A percentile compares a stretch with the other conserved stretches of the same genome.
Conservation (phyloP, 1,284 basidiomycete species). For the Calocybe gambosa region DNA sequence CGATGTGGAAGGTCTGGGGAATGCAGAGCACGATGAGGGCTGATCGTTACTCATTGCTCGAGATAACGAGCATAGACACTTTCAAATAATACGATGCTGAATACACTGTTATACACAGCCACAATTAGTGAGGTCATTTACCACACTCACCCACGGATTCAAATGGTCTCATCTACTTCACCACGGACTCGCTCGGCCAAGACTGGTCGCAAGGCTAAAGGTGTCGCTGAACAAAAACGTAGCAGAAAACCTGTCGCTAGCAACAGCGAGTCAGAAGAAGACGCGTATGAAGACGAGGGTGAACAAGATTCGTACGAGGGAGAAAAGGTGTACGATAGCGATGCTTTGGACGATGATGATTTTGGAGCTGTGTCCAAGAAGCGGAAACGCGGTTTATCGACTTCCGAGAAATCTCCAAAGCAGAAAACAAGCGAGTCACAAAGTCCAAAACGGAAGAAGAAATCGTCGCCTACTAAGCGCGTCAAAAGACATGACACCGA, state of each 20-base stretch:
- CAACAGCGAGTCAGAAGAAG: neutral
- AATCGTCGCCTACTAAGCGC: conserved; percentile 18
- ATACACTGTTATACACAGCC: too few species aligned
- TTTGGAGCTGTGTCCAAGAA: conserved; percentile 20
- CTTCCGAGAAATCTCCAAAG: conserved; percentile 13
- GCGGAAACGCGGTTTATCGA: conserved; percentile 21
- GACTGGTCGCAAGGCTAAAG: neutral
- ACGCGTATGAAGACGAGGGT: neutral
- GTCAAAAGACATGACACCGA: conserved; percentile 11
- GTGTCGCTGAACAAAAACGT: neutral
- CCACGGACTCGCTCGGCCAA: neutral
- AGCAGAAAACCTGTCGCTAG: neutral
- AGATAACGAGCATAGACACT: neutral
- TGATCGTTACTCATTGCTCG: neutral
- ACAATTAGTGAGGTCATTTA: neutral
- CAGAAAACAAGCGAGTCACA: conserved; percentile 18
- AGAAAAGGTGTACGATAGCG: conserved; percentile 31
- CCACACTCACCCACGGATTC: neutral
- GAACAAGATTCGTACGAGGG: neutral
- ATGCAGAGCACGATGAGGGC: neutral
- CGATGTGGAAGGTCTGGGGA: neutral
- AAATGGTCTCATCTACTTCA: neutral
- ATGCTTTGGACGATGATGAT: conserved; percentile 41
- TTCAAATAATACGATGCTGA: too few species aligned
- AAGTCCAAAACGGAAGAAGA: conserved; percentile 11